Base-by-base conservation (phyloP, 2,329 filamentous ascomycete genomes). In the Aspergillus brunneoviolaceus region DNA sequence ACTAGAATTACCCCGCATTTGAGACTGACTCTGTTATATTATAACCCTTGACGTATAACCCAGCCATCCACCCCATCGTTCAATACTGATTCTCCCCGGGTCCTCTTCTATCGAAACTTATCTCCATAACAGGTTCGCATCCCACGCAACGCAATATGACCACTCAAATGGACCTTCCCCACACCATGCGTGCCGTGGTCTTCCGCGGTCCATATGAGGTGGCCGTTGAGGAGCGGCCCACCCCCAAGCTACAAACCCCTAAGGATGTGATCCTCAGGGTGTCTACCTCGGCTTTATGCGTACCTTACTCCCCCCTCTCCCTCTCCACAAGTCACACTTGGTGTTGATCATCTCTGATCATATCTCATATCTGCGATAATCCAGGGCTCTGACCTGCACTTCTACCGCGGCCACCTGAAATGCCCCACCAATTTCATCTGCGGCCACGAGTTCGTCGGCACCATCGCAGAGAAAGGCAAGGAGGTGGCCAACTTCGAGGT, bases 391-490 rank as follows among this genome's bases (percentile, higher is more conserved):
- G 92, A 96, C 72, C 82, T 96, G 21, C 92, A 96, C 74, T 87
- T 92, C 60, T 96, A 88, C 77, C 89, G 92, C 39, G 92, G 92
- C 27, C 90, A 92, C 69, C 87, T 96, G 71, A 82, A 86, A 25
- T 89, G 87, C 2, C 80, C 75, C 0, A 85, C 88, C 0, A 83
- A 79, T 19, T 87, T 87, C 55, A 83, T 88, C 52, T 86, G 84
- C 77, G 79, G 91, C 61, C 92, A 96, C 72, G 92, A 96, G 71
- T 96, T 96, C 72, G 91, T 90, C 1, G 92, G 92, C 9, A 84
- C 82, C 23, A 85, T 96, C 9, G 81, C 86, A 25, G 84, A 89
- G 61, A 79, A 82, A 48, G 92, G 92, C 0, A 74, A 82, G 4
- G 45, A 61, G 2, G 66, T 73, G 4, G 85, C 84, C 63, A 84